phyloP scores from a whole-genome alignment of 495 filamentous ascomycete species.

The Podospora australis region DNA sequence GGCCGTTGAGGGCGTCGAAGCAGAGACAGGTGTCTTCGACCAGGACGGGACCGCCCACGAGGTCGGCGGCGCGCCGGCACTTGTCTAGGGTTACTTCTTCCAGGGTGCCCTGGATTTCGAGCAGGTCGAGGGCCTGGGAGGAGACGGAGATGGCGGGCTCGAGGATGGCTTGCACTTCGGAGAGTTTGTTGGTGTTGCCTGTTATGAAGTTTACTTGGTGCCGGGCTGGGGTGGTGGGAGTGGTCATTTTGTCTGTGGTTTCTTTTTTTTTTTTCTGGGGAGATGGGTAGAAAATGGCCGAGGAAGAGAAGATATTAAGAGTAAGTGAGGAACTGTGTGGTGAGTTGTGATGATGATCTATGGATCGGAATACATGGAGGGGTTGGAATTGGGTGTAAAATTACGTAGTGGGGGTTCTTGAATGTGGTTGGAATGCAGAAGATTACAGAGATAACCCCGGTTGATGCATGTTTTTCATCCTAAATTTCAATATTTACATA shows the following conservation, averaged over 20 bases:
- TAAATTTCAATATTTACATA: no score
- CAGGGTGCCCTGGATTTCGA: conserved; percentile 86
- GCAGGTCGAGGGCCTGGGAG: conserved; percentile 68
- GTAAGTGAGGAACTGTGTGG: no score
- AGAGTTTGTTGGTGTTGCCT: conserved; percentile 87
- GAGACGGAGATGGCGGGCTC: conserved; percentile 63
- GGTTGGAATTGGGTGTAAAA: no score
- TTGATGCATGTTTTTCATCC: no score
- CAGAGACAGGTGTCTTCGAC: conserved; percentile 94
- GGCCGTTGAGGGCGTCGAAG: conserved; percentile 79
- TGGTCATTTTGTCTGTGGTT: conserved; percentile 9
- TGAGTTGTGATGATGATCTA: no score
- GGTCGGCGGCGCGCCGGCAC: conserved; percentile 67
- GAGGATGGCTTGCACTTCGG: conserved; percentile 81
- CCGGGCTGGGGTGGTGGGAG: no score
- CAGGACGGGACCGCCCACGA: conserved; percentile 76
- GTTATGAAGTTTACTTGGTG: conserved; percentile 83
- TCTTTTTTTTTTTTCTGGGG: conserved; percentile 15
- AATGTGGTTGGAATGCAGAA: no score
- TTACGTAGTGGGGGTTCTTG: no score
- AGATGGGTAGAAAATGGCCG: no score
- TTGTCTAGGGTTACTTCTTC: conserved; percentile 89
- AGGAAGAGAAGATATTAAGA: no score
- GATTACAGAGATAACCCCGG: no score
- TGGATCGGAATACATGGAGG: no score